Percentiles rank a stretch among this genome's conserved stretches.
Evolutionary conservation across 148 eudicot species (phyloP).

Genomic region (Chenopodium album): DNA sequence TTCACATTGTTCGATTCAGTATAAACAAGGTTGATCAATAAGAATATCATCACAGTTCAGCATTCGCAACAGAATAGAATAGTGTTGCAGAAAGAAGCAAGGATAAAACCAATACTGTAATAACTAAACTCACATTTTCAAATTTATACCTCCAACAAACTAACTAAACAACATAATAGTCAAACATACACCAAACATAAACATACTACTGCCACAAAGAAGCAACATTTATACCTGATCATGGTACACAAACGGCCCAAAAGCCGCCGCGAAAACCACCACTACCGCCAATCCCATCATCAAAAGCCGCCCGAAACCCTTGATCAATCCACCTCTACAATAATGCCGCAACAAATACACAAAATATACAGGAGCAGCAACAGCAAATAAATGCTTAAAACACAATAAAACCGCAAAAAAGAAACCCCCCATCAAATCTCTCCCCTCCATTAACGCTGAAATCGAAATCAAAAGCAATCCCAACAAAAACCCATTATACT

Average conservation of each 20-base stretch:
- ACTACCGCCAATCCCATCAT: conserved; percentile 59
- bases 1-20: not conserved
- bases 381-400: conserved; percentile 90
- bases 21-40: not conserved
- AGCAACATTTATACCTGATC: conserved; percentile 58
- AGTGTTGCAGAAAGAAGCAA: not conserved
- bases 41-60: not conserved
- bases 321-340: conserved; percentile 67
- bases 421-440: conserved; percentile 81
- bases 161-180: conserved; percentile 10
- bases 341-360: conserved; percentile 89
- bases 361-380: conserved; percentile 95
- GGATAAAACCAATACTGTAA: not conserved
- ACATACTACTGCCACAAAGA: not conserved
- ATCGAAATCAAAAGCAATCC: conserved; percentile 71
- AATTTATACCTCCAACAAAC: conserved; percentile 5
- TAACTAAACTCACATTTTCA: conserved; percentile 11
- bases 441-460: conserved; percentile 65
- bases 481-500: conserved; percentile 89
- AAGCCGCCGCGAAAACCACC: conserved; percentile 70
- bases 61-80: not conserved
- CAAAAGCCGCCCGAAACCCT: conserved; percentile 66
- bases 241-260: conserved; percentile 79
- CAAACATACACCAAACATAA: not conserved
- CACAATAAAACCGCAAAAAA: conserved; percentile 75